phyloP scores from a whole-genome alignment of 78 protist species.

The Neovahlkampfia damariscottae region DNA sequence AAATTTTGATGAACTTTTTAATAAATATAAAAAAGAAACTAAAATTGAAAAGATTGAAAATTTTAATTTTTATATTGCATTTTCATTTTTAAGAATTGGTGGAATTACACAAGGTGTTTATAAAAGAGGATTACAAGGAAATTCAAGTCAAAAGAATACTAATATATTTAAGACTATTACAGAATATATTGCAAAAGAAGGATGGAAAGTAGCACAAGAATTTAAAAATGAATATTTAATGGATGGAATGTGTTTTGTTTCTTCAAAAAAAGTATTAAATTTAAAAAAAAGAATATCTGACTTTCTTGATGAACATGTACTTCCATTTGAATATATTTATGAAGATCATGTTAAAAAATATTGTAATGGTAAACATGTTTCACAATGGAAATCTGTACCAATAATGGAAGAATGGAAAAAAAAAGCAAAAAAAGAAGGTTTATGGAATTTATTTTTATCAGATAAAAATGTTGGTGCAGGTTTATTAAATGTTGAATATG shows the following conservation, averaged over 20 bases:
- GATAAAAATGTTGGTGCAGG: slow-evolving; percentile 9
- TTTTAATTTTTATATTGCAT: slow-evolving; percentile 23
- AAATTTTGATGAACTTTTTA: background rate
- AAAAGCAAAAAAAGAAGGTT: slow-evolving; percentile 15
- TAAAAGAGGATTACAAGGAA: slow-evolving; percentile 27
- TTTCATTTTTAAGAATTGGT: slow-evolving; percentile 34
- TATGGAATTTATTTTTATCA: slow-evolving; percentile 42
- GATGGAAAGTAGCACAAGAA: too few species aligned
- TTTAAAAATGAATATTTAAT: too few species aligned
- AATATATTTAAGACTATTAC: background rate
- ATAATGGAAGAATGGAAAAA: slow-evolving; percentile 18
- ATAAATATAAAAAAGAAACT: background rate
- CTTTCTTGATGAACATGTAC: slow-evolving; percentile 32
- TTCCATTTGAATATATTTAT: slow-evolving; percentile 8
- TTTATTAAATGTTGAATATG: slow-evolving; percentile 48
- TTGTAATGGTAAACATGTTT: background rate
- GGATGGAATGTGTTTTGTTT: background rate
- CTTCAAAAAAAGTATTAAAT: background rate
- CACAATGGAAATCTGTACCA: slow-evolving; percentile 9
- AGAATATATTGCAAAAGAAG: background rate
- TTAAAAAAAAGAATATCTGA: background rate
- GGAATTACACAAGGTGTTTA: slow-evolving; percentile 53
- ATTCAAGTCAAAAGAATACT: slow-evolving; percentile 19
- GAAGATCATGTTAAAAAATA: background rate
- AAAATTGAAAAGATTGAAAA: background rate